phyloP scores from a whole-genome alignment of 805 yeast species.

The Kluyveromyces lactis region DNA sequence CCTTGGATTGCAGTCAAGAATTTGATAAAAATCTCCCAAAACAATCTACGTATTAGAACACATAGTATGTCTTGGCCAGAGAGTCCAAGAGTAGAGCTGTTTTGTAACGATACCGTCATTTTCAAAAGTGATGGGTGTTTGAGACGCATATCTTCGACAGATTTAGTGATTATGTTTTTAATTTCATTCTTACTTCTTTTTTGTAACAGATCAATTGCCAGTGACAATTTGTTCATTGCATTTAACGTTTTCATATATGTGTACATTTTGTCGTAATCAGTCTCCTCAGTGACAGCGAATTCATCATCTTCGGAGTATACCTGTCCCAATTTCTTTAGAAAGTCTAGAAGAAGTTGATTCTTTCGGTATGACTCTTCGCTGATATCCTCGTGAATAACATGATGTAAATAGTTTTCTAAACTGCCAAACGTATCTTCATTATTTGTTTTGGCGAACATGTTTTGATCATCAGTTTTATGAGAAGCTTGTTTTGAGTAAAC shows the following conservation, averaged over 20 bases:
- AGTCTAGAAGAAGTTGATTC: conserved; percentile 30
- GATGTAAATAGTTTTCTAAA: conserved; percentile 47
- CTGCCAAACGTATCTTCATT: conserved; percentile 29
- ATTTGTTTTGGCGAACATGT: conserved; percentile 11
- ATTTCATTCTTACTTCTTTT: conserved; percentile 55
- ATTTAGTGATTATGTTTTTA: conserved; percentile 50
- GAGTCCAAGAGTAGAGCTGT: conserved; percentile 27
- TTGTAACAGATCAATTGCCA: conserved; percentile 44
- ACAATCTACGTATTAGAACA: conserved; percentile 56
- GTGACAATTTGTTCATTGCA: conserved; percentile 52
- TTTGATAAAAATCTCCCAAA: conserved; percentile 60
- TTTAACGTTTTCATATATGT: conserved; percentile 49
- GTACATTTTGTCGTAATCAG: conserved; percentile 30
- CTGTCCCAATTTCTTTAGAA: conserved; percentile 24
- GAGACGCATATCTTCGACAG: conserved; percentile 56
- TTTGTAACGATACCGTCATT: conserved; percentile 15
- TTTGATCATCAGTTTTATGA: conserved; percentile 15
- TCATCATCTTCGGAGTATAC: conserved; percentile 4
- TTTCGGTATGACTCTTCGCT: conserved; percentile 38
- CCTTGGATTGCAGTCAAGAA: conserved; percentile 57
- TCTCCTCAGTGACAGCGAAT: conserved; percentile 19
- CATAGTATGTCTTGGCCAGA: conserved; percentile 42
- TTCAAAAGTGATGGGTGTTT: conserved; percentile 41
- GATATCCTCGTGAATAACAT: conserved; percentile 51
- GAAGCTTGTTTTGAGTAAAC: conserved; percentile 44